Evolutionary conservation across 345 rosid species (phyloP), one percentile per base, ranked within the genome.

Genomic region (Xanthoceras sorbifolium): DNA sequence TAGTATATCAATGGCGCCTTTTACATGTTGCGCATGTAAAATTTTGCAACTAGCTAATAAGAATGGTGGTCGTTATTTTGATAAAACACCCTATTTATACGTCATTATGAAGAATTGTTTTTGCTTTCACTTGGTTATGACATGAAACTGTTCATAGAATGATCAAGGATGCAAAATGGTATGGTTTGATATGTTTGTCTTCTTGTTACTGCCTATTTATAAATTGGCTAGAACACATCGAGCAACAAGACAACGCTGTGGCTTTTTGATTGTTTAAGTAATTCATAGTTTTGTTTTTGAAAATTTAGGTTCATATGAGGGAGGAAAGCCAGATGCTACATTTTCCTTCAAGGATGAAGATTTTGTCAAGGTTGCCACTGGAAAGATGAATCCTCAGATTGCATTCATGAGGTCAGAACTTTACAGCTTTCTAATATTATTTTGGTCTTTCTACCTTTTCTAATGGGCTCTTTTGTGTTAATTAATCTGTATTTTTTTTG

Each of bases 341-440:
- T 88, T 96, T 77, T 92, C 98, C 50, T 80, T 96, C 42, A 92
- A 88, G 85, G 99, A 96, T 80, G 97, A 93, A 28, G 97, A 96
- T 79, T 96, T 96, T 83, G 69, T 93, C 22, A 96, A 94, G 91
- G 90, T 96, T 77, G 93, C 97, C 68, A 87, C 86, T 1, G 98
- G 98, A 38, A 91, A 96, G 85, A 84, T 96, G 95, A 91, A 94
- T 81, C 97, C 98, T 71, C 98, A 96, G 79, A 85, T 92, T 79
- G 98, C 99, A 86, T 96, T 91, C 84, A 88, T 93, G 84, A 93
- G 97, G 98, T 93, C n/a, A 3, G 1, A 2, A 72, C 18, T 70
- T 36, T 69, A 26, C 22, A 48, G 22, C 52, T 57, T 64, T 32
- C 60, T 4, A 4, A 2, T 38, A 18, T 76, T n/a, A 18, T 57